A percentile compares a stretch with the other conserved stretches of the same genome.
Evolutionary conservation across 805 yeast species (phyloP).

Genomic region (Naumovozyma baii): DNA sequence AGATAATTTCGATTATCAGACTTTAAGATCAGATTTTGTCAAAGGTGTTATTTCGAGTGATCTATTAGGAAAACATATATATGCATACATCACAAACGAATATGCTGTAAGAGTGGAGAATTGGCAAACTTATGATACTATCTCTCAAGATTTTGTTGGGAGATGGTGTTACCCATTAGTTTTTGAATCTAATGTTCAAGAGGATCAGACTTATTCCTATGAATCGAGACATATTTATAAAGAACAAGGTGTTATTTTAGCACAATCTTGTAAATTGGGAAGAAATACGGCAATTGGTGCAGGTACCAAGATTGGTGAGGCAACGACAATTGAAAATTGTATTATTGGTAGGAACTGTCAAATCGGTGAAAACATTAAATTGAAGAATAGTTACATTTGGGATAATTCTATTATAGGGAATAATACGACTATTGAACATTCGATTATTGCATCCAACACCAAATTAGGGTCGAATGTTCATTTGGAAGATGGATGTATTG

Average conservation of each 20-base stretch:
- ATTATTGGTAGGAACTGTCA: conserved; percentile 79
- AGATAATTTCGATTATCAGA: conserved; percentile 92
- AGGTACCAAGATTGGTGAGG: conserved; percentile 66
- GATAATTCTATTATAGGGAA: conserved; percentile 69
- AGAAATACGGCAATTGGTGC: conserved; percentile 77
- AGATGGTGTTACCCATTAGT: conserved; percentile 90
- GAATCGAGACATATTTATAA: conserved; percentile 82
- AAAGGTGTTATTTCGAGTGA: conserved; percentile 87
- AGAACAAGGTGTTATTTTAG: conserved; percentile 78
- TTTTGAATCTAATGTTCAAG: conserved; percentile 72
- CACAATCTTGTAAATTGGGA: conserved; percentile 84
- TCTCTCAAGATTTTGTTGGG: conserved; percentile 79
- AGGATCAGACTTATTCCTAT: conserved; percentile 65
- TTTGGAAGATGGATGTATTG: conserved; percentile 61
- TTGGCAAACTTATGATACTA: conserved; percentile 86
- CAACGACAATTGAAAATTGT: conserved; percentile 53
- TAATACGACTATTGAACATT: conserved; percentile 43
- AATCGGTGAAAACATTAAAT: conserved; percentile 67
- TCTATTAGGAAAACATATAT: conserved; percentile 79
- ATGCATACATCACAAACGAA: conserved; percentile 73
- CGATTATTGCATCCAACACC: conserved; percentile 64
- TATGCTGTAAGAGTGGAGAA: conserved; percentile 95
- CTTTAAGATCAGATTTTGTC: conserved; percentile 76
- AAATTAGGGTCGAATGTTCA: conserved; percentile 42
- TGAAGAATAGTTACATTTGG: conserved; percentile 79